phyloP scores from a whole-genome alignment of 1,284 basidiomycete species.

The Meira miltonrushii region DNA sequence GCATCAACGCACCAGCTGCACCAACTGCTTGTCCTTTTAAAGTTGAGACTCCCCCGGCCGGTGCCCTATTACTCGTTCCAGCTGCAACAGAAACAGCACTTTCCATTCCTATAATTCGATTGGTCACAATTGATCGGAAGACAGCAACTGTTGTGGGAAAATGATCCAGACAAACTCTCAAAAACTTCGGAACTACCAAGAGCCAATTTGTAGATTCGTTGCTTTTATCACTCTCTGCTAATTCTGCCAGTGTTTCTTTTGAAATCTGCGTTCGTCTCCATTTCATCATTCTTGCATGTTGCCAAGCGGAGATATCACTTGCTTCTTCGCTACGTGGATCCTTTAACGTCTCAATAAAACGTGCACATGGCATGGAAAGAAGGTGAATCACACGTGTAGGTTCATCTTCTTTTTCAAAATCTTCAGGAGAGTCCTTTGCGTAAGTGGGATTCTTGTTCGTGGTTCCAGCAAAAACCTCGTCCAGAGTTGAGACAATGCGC shows the following conservation, averaged over 20 bases:
- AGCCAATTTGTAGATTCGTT: constrained; percentile 55
- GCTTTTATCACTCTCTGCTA: constrained; percentile 54
- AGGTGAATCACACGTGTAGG: constrained; percentile 38
- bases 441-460: not conserved
- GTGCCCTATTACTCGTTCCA: constrained; percentile 21
- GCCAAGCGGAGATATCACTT: constrained; percentile 25
- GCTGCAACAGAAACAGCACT: constrained; percentile 52
- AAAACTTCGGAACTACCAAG: constrained; percentile 53
- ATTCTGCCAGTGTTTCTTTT: constrained; percentile 27
- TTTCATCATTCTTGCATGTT: constrained; percentile 19
- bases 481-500: constrained; percentile 41
- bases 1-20: too few relatives aligned
- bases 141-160: constrained; percentile 53
- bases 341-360: constrained; percentile 14
- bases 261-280: constrained; percentile 9
- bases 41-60: not conserved
- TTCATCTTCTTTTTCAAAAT: constrained; percentile 29
- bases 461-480: constrained; percentile 30
- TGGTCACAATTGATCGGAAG: constrained; percentile 52
- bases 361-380: constrained; percentile 31
- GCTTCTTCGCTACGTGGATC: constrained; percentile 20
- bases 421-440: not conserved
- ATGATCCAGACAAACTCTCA: constrained; percentile 49
- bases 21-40: not conserved
- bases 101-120: constrained; percentile 54